phyloP scores from a whole-genome alignment of 2,329 filamentous ascomycete species.

The Stromatinia cepivora region DNA sequence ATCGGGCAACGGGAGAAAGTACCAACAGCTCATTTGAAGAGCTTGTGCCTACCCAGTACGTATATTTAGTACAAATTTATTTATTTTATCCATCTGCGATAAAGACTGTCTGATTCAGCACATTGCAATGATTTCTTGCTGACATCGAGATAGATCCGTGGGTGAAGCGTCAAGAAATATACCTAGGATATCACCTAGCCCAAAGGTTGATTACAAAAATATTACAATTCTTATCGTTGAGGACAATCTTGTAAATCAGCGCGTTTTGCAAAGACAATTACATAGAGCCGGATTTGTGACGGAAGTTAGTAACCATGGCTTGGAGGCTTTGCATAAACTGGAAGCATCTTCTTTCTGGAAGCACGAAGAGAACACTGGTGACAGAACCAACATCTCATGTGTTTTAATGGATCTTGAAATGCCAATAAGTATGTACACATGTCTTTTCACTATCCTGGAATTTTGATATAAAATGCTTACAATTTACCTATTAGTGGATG shows the following conservation, averaged over 20 bases:
- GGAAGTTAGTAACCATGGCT: conserved; percentile 64
- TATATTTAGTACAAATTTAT: background rate
- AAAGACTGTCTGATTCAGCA: background rate
- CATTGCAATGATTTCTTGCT: background rate
- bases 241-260: conserved; percentile 68
- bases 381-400: conserved; percentile 53
- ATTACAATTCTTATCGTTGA: conserved; percentile 60
- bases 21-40: background rate
- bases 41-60: background rate
- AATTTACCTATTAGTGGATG: conserved; percentile 55
- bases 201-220: conserved; percentile 12
- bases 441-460: conserved; percentile 66
- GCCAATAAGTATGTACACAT: conserved; percentile 56
- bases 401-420: conserved; percentile 81
- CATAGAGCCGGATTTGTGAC: conserved; percentile 61
- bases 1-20: background rate
- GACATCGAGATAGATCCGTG: background rate
- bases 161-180: background rate
- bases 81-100: background rate
- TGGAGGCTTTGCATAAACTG: conserved; percentile 60
- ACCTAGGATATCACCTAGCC: background rate
- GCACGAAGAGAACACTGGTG: conserved; percentile 35
- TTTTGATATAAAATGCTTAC: background rate
- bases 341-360: conserved; percentile 57
- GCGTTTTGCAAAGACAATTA: conserved; percentile 61